Conservation (phyloP, 768 basidiomycete genomes). For the Astraeus odoratus region DNA sequence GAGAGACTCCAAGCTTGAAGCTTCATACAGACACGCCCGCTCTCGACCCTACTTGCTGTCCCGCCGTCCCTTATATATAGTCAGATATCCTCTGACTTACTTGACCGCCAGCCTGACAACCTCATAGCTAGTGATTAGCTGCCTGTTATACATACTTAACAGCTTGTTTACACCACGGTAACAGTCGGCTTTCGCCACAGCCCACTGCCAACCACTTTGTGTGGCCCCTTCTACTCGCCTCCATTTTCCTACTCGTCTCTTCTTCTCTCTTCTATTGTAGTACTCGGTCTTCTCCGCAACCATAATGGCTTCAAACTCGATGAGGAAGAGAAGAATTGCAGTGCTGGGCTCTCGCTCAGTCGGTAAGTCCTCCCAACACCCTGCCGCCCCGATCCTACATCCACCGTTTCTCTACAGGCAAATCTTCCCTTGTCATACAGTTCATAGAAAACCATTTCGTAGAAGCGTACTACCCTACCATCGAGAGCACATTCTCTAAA, state of each 20-base stretch:
- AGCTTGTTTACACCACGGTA: background rate
- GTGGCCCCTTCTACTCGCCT: constrained; percentile 10
- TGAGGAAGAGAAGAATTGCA: constrained; percentile 85
- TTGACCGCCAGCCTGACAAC: background rate
- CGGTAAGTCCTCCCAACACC: constrained; percentile 41
- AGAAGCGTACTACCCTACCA: constrained; percentile 93
- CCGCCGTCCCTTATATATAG: background rate
- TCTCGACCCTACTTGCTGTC: too few relatives aligned
- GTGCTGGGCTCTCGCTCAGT: constrained; percentile 84
- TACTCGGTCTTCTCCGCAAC: background rate
- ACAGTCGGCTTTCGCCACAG: background rate
- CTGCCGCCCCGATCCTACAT: constrained; percentile 13
- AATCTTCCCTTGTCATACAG: constrained; percentile 88
- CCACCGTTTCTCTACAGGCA: constrained; percentile 49
- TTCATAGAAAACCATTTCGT: constrained; percentile 91
- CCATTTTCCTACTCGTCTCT: constrained; percentile 13
- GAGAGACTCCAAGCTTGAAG: too few relatives aligned
- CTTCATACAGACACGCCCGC: too few relatives aligned
- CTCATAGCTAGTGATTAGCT: background rate
- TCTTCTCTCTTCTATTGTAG: constrained; percentile 8
- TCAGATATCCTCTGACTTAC: background rate
- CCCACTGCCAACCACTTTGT: constrained; percentile 16
- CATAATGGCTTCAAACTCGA: constrained; percentile 28
- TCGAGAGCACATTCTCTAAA: constrained; percentile 84
- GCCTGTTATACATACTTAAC: too few relatives aligned